Base-by-base conservation (phyloP, 805 yeast species). In the Lachancea meyersii region DNA sequence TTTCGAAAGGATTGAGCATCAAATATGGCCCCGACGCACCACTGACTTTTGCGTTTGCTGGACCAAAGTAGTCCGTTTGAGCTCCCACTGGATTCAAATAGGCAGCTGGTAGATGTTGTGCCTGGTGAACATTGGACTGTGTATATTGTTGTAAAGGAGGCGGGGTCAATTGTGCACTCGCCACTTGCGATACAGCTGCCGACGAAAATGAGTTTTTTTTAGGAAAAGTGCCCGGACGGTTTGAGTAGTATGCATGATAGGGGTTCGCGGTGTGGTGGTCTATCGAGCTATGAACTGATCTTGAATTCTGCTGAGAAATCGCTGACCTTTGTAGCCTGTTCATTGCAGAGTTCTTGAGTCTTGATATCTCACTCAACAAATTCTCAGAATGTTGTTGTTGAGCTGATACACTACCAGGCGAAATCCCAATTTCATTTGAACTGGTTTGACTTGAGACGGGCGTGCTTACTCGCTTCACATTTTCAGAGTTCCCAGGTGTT, bases 311-410 rank as follows among this genome's bases (percentile, higher is more conserved):
- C 17, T 37, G 28, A 14, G 36, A 20, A n/a, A 16, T 27, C 27
- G 22, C 20, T 2, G 41, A 36, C 26, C 38, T 28, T 35, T 43
- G 28, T 39, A 41, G 24, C 38, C 67, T 49, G 46, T 57, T 61
- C 33, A 58, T 48, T 10, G 58, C 59, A 38, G 53, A 58, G 18
- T 51, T 50, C 39, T 43, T 58, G 24, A 62, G 51, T 36, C 49
- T 52, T 6, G 56, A 60, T 6, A 67, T 43, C 20, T 54, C 56
- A 8, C 38, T 18, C 23, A 51, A 52, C 8, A 45, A 32, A 19
- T 24, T 20, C 11, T 45, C 39, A 13, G 21, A 36, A 24, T 22
- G 26, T 33, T 22, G 46, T 23, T 38, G 43, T 31, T 34, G 45
- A 16, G 32, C 40, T 4, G 40, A 51, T 52, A 4, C 47, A 22